phyloP scores from a whole-genome alignment of 176 grass and related monocot genomes.

The maize (Zea mays) region DNA sequence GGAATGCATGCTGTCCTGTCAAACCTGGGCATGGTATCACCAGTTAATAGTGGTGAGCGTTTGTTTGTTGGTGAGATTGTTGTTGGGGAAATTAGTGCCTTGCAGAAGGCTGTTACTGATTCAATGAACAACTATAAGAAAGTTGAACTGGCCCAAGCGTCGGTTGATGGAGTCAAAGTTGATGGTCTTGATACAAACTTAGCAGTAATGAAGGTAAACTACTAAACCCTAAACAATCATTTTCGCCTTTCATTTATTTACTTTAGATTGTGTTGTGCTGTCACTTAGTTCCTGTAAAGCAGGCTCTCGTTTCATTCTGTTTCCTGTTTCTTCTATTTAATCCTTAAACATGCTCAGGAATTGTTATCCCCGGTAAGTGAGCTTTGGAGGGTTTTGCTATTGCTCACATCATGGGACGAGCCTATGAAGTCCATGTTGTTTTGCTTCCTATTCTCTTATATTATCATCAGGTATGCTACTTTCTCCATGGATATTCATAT shows the following conservation, averaged over 20 bases:
- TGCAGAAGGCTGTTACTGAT: conserved; percentile 76
- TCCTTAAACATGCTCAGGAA: conserved; percentile 55
- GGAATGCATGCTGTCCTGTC: conserved; percentile 74
- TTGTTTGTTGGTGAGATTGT: conserved; percentile 84
- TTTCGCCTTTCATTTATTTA: conserved; percentile 4
- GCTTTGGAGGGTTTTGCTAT: conserved; percentile 62
- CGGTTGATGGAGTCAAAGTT: conserved; percentile 92
- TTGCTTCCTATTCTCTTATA: conserved; percentile 64
- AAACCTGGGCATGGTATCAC: conserved; percentile 73
- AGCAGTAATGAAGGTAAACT: conserved; percentile 91
- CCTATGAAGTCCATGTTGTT: conserved; percentile 76
- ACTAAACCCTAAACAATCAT: conserved; percentile 18
- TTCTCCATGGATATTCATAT: conserved; percentile 17
- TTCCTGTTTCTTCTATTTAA: conserved; percentile 21
- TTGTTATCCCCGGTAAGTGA: conserved; percentile 71
- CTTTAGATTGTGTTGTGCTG: neutral
- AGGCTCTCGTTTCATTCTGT: conserved; percentile 24
- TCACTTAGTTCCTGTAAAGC: conserved; percentile 10
- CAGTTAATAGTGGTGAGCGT: conserved; percentile 54
- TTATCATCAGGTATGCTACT: conserved; percentile 64
- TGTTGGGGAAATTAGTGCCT: conserved; percentile 81
- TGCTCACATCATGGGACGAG: conserved; percentile 80
- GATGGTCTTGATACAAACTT: conserved; percentile 96
- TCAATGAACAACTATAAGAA: conserved; percentile 89
- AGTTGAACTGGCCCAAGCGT: conserved; percentile 81